Conservation (phyloP, 2,329 filamentous ascomycete genomes). For the Daldinia sp. region DNA sequence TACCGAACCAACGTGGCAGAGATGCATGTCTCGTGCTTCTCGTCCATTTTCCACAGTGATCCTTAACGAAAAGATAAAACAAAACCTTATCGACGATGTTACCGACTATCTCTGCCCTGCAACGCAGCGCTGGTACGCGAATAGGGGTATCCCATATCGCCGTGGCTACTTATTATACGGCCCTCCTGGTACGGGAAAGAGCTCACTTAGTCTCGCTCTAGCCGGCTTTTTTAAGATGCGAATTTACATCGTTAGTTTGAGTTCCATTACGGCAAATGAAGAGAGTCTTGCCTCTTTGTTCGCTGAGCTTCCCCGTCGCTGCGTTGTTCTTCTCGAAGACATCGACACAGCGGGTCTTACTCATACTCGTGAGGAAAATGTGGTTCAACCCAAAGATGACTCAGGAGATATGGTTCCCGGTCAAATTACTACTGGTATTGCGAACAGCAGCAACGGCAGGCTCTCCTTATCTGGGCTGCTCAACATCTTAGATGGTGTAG, state of each 20-base stretch:
- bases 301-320: slow-evolving; percentile 70
- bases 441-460: slow-evolving; percentile 43
- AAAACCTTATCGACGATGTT: slow-evolving; percentile 66
- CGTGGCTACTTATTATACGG: slow-evolving; percentile 85
- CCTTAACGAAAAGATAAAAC: slow-evolving; percentile 67
- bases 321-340: slow-evolving; percentile 78
- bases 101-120: slow-evolving; percentile 69
- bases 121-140: slow-evolving; percentile 80
- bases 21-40: slow-evolving; percentile 67
- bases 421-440: slow-evolving; percentile 46
- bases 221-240: slow-evolving; percentile 74
- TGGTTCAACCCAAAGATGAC: slow-evolving; percentile 27
- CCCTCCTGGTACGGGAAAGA: slow-evolving; percentile 82
- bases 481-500: slow-evolving; percentile 81
- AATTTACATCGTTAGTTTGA: slow-evolving; percentile 77
- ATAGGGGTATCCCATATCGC: slow-evolving; percentile 84
- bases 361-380: slow-evolving; percentile 59
- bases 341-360: slow-evolving; percentile 78
- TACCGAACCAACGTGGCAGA: slow-evolving; percentile 63
- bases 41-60: slow-evolving; percentile 73
- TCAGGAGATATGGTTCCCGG: slow-evolving; percentile 46
- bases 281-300: slow-evolving; percentile 72
- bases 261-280: slow-evolving; percentile 68
- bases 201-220: slow-evolving; percentile 73
- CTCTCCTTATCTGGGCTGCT: slow-evolving; percentile 79